phyloP scores from a whole-genome alignment of 1,284 basidiomycete genomes.

The Taiwanofungus camphoratus region DNA sequence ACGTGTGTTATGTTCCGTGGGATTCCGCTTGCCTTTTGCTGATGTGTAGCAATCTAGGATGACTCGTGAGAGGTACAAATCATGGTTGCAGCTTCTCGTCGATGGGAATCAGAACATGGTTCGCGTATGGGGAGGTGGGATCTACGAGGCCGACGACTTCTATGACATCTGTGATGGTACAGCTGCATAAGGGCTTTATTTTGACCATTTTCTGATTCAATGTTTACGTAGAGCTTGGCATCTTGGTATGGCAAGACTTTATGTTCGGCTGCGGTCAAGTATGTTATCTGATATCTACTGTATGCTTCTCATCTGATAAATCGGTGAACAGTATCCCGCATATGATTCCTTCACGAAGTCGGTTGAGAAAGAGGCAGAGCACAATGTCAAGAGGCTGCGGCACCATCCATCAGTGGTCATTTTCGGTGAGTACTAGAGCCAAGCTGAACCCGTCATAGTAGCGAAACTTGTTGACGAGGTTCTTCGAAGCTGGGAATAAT shows the following conservation, averaged over 20 bases:
- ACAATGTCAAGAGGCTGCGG: constrained; percentile 68
- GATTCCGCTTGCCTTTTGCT: not conserved
- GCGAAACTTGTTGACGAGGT: constrained; percentile 1
- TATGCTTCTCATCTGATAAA: not conserved
- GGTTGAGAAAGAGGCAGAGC: constrained; percentile 64
- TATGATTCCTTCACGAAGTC: constrained; percentile 66
- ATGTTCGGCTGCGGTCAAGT: constrained; percentile 77
- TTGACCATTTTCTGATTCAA: not conserved
- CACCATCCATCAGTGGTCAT: constrained; percentile 81
- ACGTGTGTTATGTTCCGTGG: constrained; percentile 40
- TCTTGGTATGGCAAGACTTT: constrained; percentile 87
- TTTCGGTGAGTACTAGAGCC: constrained; percentile 66
- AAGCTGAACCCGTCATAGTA: too few species aligned
- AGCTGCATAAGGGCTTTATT: too few species aligned
- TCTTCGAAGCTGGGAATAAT: constrained; percentile 76
- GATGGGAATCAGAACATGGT: constrained; percentile 84
- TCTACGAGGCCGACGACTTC: constrained; percentile 75
- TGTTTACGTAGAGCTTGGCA: constrained; percentile 41
- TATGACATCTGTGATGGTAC: constrained; percentile 76
- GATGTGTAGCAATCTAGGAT: constrained; percentile 28
- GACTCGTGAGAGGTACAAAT: constrained; percentile 46
- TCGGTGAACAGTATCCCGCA: constrained; percentile 54
- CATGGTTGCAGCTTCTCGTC: constrained; percentile 69
- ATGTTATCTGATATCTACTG: too few species aligned
- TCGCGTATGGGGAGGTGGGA: constrained; percentile 81